Evolutionary conservation across 108 stramenopile genomes (phyloP).

Genomic region (Pseudonitzschia delicatissima): DNA sequence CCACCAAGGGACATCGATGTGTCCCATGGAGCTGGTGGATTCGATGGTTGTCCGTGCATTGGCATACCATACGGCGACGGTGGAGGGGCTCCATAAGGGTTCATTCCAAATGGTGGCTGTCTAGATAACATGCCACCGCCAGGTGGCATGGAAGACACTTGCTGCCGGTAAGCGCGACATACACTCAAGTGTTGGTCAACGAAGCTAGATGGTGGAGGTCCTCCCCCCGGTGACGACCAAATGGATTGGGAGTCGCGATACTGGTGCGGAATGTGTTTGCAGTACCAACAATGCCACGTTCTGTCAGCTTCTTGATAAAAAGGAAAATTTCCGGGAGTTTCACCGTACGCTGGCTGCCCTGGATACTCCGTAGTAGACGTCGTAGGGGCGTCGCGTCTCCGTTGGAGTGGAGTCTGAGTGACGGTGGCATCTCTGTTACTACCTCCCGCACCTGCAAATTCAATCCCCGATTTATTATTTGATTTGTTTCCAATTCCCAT

Average conservation of each 20-base stretch:
- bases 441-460: constrained; percentile 18
- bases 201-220: constrained; percentile 47
- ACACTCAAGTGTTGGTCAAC: constrained; percentile 55
- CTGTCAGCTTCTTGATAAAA: constrained; percentile 40
- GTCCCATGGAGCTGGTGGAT: constrained; percentile 2
- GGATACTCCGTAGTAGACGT: background rate
- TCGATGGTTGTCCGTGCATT: background rate
- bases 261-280: constrained; percentile 39
- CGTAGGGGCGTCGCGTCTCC: background rate
- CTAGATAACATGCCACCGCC: constrained; percentile 4
- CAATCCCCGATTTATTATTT: constrained; percentile 39
- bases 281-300: constrained; percentile 54
- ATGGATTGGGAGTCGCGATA: constrained; percentile 41
- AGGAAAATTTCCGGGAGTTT: constrained; percentile 34
- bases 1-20: background rate
- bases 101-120: background rate
- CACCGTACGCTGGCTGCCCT: background rate
- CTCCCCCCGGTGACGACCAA: constrained; percentile 38
- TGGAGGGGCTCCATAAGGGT: background rate
- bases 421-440: constrained; percentile 1
- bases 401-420: constrained; percentile 12
- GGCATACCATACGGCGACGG: background rate
- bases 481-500: constrained; percentile 34
- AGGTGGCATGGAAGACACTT: constrained; percentile 13
- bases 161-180: constrained; percentile 47